Evolutionary conservation across 2,329 filamentous ascomycete genomes (phyloP), one percentile per base, ranked within the genome.

Genomic region (Paracoccidioides lutzii): DNA sequence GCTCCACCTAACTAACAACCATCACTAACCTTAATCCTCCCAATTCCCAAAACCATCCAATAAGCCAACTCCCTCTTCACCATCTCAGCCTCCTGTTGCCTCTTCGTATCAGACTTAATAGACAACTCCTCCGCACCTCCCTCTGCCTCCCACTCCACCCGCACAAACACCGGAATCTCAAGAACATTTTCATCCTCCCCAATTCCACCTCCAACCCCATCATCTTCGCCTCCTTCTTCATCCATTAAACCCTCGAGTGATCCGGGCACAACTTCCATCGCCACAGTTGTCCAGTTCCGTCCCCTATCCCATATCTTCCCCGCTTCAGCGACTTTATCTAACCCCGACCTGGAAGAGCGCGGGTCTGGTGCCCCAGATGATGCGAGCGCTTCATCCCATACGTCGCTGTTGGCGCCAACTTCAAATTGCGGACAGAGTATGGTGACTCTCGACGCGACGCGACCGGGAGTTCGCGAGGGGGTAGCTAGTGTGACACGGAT

Each of bases 281-380:
- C 87, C 9, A 98, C 88, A 61, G 85, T 93, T 14, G 93, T 93
- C 88, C 90, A 96, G 69, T 97, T 98, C 40, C 90, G 79, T 0
- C 90, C 91, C 54, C 85, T 81, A 60, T 96, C 90, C 87, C 89
- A 98, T n/a, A 97, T 84, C 72, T 97, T 97, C 53, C 91, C 93
- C 0, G 88, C 88, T 69, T 95, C 90, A 14, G 87, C 83, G 51
- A 82, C 79, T 52, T 74, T 77, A 43, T 72, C 70, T 63, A 60
- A 66, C 62, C 70, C 70, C 12, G 71, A 66, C 35, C 68, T 69
- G 4, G 69, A 68, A 28, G 73, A 64, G 73, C 74, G 64, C 67
- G 67, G 63, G 64, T 73, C 66, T 65, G 69, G 67, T 67, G 68
- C 67, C 71, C 62, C 66, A 1, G 59, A 54, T 43, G 78, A 81